Evolutionary conservation across 208 protist genomes (phyloP).

Genomic region (Angomonas ambiguus): DNA sequence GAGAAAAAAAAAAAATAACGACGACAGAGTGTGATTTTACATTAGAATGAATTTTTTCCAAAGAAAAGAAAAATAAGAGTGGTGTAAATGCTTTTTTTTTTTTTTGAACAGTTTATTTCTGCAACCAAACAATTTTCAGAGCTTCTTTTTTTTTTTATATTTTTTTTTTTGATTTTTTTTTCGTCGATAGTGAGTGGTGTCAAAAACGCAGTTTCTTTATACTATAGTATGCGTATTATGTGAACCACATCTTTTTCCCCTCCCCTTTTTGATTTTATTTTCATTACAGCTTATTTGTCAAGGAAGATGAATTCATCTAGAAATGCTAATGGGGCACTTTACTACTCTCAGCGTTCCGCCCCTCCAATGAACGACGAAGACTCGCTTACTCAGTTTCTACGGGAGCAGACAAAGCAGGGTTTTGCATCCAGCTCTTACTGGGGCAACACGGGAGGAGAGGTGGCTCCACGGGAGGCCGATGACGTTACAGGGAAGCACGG

Average conservation of each 20-base stretch:
- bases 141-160: not conserved
- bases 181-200: not conserved
- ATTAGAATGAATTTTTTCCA: too few species aligned
- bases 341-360: constrained; percentile 26
- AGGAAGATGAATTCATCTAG: constrained; percentile 27
- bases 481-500: constrained; percentile 50
- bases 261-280: constrained; percentile 10
- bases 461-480: constrained; percentile 69
- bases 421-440: constrained; percentile 85
- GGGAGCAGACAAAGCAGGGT: constrained; percentile 37
- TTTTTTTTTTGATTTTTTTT: constrained; percentile 6
- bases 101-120: not conserved
- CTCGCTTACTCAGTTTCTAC: constrained; percentile 49
- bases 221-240: too few species aligned
- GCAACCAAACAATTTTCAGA: not conserved
- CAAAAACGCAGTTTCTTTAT: too few species aligned
- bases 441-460: constrained; percentile 67
- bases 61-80: not conserved
- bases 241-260: not conserved
- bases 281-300: not conserved
- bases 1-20: not conserved
- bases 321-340: constrained; percentile 33
- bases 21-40: not conserved
- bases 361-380: constrained; percentile 22
- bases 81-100: not conserved